Conservation (phyloP, 2,329 filamentous ascomycete species). For the Trichocomaceae sp. region DNA sequence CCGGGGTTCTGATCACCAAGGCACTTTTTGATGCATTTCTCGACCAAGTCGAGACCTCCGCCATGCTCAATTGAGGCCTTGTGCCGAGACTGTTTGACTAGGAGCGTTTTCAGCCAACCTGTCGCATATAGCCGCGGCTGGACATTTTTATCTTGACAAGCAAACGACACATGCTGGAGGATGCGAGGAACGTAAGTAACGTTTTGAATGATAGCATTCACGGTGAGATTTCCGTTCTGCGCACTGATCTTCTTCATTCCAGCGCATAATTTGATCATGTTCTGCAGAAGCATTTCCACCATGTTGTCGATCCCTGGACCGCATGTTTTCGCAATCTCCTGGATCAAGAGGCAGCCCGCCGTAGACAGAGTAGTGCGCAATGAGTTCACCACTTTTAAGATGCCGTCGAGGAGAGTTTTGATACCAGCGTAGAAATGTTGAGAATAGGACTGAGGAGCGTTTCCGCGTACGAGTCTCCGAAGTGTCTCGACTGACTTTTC, state of each 20-base stretch:
- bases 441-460: constrained; percentile 70
- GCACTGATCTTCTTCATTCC: constrained; percentile 90
- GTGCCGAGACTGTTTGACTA: constrained; percentile 68
- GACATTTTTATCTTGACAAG: constrained; percentile 88
- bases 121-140: constrained; percentile 72
- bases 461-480: constrained; percentile 72
- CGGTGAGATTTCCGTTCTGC: constrained; percentile 70
- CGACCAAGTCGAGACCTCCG: constrained; percentile 73
- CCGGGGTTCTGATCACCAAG: constrained; percentile 84
- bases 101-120: constrained; percentile 75
- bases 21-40: constrained; percentile 84
- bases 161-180: constrained; percentile 76
- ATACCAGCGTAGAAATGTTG: constrained; percentile 64
- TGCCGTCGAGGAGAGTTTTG: constrained; percentile 73
- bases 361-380: constrained; percentile 84
- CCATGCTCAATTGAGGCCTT: constrained; percentile 77
- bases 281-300: constrained; percentile 84
- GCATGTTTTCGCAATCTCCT: constrained; percentile 71
- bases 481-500: constrained; percentile 75
- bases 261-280: constrained; percentile 79
- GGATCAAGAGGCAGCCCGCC: constrained; percentile 74
- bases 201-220: constrained; percentile 73
- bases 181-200: constrained; percentile 74
- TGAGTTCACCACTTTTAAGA: constrained; percentile 77
- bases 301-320: constrained; percentile 77